Conservation (phyloP, 78 protist genomes). For the Dictyostelium brefeldianum region DNA sequence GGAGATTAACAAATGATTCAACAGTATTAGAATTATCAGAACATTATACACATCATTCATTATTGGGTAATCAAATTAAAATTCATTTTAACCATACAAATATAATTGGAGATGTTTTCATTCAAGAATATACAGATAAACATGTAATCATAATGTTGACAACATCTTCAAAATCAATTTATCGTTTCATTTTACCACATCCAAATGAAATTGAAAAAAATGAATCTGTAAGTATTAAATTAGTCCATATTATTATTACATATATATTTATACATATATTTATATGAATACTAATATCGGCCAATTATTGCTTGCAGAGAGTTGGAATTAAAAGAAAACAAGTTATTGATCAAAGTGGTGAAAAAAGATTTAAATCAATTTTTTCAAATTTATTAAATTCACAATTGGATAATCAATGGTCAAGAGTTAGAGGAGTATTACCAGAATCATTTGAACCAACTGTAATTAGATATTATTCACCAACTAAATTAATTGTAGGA, state of each 20-base stretch:
- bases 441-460: conserved; percentile 48
- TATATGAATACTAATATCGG: too few relatives aligned
- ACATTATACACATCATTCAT: background rate
- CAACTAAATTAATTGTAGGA: conserved; percentile 7
- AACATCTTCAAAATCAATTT: conserved; percentile 28
- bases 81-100: conserved; percentile 31
- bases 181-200: conserved; percentile 62
- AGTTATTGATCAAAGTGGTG: background rate
- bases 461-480: background rate
- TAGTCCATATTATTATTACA: too few relatives aligned
- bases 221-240: conserved; percentile 43
- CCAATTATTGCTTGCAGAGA: background rate
- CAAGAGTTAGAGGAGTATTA: conserved; percentile 16
- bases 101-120: conserved; percentile 18
- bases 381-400: conserved; percentile 15
- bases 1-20: conserved; percentile 36
- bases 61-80: conserved; percentile 31
- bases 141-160: conserved; percentile 11
- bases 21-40: conserved; percentile 32
- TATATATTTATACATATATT: too few relatives aligned
- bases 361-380: conserved; percentile 12
- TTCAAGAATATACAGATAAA: conserved; percentile 13
- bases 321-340: conserved; percentile 62
- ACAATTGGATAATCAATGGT: conserved; percentile 60
- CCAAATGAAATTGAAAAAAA: conserved; percentile 22